phyloP scores from a whole-genome alignment of 768 basidiomycete species.

The Hortiboletus flavorubellus region DNA sequence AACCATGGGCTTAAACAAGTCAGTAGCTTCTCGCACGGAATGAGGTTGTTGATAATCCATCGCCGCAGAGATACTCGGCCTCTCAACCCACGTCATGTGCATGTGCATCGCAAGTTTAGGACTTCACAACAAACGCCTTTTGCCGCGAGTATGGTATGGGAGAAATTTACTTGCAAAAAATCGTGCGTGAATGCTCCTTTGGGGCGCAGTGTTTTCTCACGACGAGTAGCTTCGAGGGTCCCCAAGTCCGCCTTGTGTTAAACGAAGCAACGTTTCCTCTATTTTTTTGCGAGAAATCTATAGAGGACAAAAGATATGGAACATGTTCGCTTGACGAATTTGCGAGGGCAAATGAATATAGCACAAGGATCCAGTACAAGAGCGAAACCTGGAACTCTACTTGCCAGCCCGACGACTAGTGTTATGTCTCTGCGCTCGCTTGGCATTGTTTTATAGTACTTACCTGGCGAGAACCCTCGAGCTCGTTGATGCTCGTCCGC shows the following conservation, averaged over 20 bases:
- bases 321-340: constrained; percentile 39
- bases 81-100: constrained; percentile 28
- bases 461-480: not conserved
- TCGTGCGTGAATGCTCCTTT: constrained; percentile 23
- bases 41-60: not conserved
- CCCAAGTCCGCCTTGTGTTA: constrained; percentile 41
- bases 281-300: constrained; percentile 31
- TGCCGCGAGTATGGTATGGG: constrained; percentile 43
- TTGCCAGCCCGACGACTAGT: constrained; percentile 23
- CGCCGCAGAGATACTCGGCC: constrained; percentile 30
- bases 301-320: constrained; percentile 31
- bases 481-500: not conserved
- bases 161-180: constrained; percentile 36
- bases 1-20: constrained; percentile 38
- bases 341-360: constrained; percentile 26
- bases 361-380: constrained; percentile 28
- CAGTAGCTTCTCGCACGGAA: not conserved
- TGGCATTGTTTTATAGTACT: not conserved
- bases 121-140: constrained; percentile 43
- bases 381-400: constrained; percentile 36
- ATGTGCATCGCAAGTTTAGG: constrained; percentile 33
- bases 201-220: not conserved
- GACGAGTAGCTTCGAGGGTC: constrained; percentile 26
- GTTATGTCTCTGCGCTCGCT: not conserved
- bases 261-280: constrained; percentile 41